Conservation (phyloP, 139 green algal species). For the Volvox reticuliferus region DNA sequence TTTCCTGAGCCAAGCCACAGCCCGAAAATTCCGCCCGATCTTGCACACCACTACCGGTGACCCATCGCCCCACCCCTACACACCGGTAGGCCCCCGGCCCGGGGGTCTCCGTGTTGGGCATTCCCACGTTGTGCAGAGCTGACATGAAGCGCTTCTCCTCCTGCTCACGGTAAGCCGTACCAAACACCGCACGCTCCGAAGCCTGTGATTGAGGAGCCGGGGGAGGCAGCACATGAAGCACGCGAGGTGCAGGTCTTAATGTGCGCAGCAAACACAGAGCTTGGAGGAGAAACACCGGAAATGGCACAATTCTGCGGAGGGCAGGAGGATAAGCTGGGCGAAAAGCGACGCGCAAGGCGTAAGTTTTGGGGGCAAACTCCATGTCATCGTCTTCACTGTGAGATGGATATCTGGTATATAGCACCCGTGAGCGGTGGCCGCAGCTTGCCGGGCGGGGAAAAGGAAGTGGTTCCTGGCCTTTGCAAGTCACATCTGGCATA, state of each 20-base stretch:
- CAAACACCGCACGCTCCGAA: constrained; percentile 41
- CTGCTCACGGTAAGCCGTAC: constrained; percentile 40
- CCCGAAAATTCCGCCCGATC: too few relatives aligned
- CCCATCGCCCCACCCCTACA: background rate
- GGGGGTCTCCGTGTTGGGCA: constrained; percentile 23
- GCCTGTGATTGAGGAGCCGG: background rate
- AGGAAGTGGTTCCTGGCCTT: too few relatives aligned
- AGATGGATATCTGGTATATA: too few relatives aligned
- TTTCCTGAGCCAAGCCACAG: too few relatives aligned
- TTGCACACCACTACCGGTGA: too few relatives aligned
- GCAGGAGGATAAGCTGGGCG: background rate
- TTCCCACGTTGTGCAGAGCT: constrained; percentile 16
- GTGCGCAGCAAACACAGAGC: too few relatives aligned
- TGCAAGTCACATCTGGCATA: too few relatives aligned
- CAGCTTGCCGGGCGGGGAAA: too few relatives aligned
- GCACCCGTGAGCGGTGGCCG: too few relatives aligned
- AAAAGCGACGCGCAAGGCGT: background rate
- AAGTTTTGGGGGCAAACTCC: background rate
- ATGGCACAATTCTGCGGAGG: background rate
- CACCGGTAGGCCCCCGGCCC: constrained; percentile 40
- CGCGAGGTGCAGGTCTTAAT: background rate
- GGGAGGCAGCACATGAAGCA: background rate
- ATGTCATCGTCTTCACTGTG: background rate
- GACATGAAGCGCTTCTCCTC: constrained; percentile 46
- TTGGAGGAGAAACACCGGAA: background rate